Conservation (phyloP, 371 early-diverging fungal species). For the Mortierella sp. region DNA sequence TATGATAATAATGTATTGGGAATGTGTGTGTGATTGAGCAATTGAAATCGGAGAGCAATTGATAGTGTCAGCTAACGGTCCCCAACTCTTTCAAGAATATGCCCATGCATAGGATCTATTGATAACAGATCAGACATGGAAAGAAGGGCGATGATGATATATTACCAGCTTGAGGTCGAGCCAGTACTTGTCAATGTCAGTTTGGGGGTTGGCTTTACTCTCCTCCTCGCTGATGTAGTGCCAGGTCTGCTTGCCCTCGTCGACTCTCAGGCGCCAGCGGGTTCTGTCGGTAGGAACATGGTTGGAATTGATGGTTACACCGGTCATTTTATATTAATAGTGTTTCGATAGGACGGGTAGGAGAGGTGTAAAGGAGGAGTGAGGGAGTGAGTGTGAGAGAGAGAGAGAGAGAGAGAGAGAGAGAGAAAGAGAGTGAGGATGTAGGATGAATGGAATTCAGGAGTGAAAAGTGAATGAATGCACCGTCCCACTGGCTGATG, state of each 20-base stretch:
- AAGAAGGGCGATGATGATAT: background rate
- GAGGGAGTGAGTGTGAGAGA: background rate
- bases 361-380: no score
- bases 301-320: conserved; percentile 9
- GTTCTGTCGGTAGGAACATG: conserved; percentile 71
- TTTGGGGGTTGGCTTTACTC: conserved; percentile 78
- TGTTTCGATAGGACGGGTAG: background rate
- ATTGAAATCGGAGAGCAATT: background rate
- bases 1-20: background rate
- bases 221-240: conserved; percentile 82
- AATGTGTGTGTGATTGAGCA: background rate
- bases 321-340: conserved; percentile 23
- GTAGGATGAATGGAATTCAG: background rate
- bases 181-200: conserved; percentile 89
- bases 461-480: no score
- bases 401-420: background rate
- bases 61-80: background rate
- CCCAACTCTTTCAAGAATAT: no score
- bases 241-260: conserved; percentile 95
- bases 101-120: background rate
- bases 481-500: no score
- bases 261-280: conserved; percentile 83
- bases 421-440: background rate
- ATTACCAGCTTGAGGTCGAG: conserved; percentile 83
- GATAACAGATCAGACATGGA: background rate